These are phyloP conservation scores for Pseudocercospora macadamiae DNA, from an alignment of 2,329 filamentous ascomycete genomes.

Conservation along the genomic window DNA sequence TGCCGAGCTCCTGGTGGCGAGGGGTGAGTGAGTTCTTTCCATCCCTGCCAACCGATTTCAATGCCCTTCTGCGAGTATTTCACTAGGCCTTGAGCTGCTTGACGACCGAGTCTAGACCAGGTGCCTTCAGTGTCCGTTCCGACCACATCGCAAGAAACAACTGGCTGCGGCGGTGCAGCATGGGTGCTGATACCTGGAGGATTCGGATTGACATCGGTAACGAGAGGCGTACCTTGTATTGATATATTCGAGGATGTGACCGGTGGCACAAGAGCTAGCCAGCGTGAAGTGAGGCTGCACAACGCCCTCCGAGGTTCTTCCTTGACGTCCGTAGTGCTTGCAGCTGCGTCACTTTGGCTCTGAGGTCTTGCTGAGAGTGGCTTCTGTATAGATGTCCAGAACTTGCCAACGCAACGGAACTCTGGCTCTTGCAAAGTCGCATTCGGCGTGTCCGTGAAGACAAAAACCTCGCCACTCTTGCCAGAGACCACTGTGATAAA, in stretches of 20 bases:
- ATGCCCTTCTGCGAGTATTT: slow-evolving; percentile 62
- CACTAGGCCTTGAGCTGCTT: slow-evolving; percentile 76
- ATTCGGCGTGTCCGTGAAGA: slow-evolving; percentile 56
- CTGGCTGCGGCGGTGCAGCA: slow-evolving; percentile 70
- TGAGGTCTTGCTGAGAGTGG: slow-evolving; percentile 17
- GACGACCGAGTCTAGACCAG: slow-evolving; percentile 55
- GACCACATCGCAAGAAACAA: slow-evolving; percentile 69
- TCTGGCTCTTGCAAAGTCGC: slow-evolving; percentile 29
- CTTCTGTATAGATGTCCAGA: slow-evolving; percentile 76
- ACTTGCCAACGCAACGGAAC: slow-evolving; percentile 77
- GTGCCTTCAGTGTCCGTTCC: slow-evolving; percentile 67
- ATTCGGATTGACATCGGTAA: slow-evolving; percentile 54
- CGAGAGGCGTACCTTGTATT: slow-evolving; percentile 66
- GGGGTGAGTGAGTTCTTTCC: slow-evolving; percentile 77
- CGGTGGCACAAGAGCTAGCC: slow-evolving; percentile 77
- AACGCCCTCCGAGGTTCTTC: slow-evolving; percentile 56
- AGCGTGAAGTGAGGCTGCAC: slow-evolving; percentile 70
- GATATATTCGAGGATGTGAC: slow-evolving; percentile 67
- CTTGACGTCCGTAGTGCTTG: slow-evolving; percentile 26
- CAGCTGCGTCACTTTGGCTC: slow-evolving; percentile 34
- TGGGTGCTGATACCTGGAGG: slow-evolving; percentile 61
- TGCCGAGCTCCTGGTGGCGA: slow-evolving; percentile 41
- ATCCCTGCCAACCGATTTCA: slow-evolving; percentile 74
- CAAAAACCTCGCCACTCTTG: slow-evolving; percentile 81
- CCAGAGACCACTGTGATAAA: slow-evolving; percentile 78